Percentiles rank a stretch among this genome's conserved stretches.
Evolutionary conservation across 306 rosid genomes (phyloP).

Genomic region (Comarum palustre): DNA sequence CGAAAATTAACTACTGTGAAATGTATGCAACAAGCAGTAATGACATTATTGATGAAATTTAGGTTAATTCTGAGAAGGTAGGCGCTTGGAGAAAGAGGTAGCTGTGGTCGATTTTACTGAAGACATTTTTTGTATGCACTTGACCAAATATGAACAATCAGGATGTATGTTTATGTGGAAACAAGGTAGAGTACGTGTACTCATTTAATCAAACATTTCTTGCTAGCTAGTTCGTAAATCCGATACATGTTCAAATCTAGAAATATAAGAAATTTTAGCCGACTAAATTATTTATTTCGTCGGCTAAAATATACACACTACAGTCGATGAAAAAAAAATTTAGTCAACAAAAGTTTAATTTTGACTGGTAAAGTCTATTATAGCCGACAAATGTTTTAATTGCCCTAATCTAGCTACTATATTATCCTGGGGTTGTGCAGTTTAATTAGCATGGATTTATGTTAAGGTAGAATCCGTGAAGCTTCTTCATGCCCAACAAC

Average conservation of each 20-base stretch:
- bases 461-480: neutral
- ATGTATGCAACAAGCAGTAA: neutral
- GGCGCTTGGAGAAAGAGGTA: neutral
- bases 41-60: neutral
- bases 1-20: neutral
- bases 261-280: too few species aligned
- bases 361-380: too few species aligned
- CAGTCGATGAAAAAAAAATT: too few species aligned
- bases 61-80: neutral
- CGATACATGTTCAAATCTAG: too few species aligned
- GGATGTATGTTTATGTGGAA: neutral
- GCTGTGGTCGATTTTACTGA: neutral
- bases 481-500: neutral
- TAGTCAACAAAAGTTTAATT: too few species aligned
- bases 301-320: too few species aligned
- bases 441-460: neutral
- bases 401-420: neutral
- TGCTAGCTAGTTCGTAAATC: too few species aligned
- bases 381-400: too few species aligned
- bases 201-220: too few species aligned
- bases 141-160: neutral
- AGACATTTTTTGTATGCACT: neutral
- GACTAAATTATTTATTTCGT: too few species aligned
- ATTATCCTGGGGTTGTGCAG: neutral
- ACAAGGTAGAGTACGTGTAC: too few species aligned